Evolutionary conservation across 805 yeast species (phyloP).

Genomic region (Nakazawaea sp.): DNA sequence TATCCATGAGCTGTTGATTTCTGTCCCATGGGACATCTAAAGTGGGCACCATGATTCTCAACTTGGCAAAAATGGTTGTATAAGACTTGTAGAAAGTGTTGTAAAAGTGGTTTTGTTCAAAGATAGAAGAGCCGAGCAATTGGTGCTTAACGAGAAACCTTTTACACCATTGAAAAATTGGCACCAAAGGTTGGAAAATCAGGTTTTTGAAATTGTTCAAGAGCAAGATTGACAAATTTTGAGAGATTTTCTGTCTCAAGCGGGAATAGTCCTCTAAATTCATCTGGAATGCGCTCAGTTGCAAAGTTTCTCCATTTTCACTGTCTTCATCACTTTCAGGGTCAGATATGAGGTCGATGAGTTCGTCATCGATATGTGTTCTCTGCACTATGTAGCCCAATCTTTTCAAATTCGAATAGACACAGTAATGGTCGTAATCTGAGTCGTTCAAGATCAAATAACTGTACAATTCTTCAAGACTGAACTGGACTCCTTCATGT

Average conservation of each 20-base stretch:
- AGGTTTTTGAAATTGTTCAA: constrained; percentile 8
- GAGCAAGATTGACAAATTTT: constrained; percentile 9
- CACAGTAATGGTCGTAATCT: constrained; percentile 50
- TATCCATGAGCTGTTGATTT: not conserved
- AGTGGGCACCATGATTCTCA: not conserved
- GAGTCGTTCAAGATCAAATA: constrained; percentile 33
- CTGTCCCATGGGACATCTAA: not conserved
- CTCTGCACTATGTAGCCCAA: constrained; percentile 64
- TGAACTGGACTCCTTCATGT: constrained; percentile 31
- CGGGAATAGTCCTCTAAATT: constrained; percentile 9
- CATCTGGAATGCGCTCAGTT: constrained; percentile 3
- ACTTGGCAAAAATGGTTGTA: constrained; percentile 2
- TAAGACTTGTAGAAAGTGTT: constrained; percentile 7
- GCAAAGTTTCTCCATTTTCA: not conserved
- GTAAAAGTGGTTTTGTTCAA: constrained; percentile 3
- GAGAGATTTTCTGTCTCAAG: constrained; percentile 8
- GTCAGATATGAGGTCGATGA: not conserved
- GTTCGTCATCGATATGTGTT: constrained; percentile 1
- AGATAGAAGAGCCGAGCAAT: constrained; percentile 5
- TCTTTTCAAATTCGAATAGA: constrained; percentile 68
- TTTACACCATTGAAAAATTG: not conserved
- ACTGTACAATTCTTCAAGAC: constrained; percentile 60
- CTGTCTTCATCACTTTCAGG: not conserved
- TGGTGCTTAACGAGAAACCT: constrained; percentile 4
- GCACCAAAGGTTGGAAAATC: constrained; percentile 6